These are phyloP conservation scores for Aureococcus anophagefferens DNA, from an alignment of 108 stramenopile genomes.

Conservation along the genomic window DNA sequence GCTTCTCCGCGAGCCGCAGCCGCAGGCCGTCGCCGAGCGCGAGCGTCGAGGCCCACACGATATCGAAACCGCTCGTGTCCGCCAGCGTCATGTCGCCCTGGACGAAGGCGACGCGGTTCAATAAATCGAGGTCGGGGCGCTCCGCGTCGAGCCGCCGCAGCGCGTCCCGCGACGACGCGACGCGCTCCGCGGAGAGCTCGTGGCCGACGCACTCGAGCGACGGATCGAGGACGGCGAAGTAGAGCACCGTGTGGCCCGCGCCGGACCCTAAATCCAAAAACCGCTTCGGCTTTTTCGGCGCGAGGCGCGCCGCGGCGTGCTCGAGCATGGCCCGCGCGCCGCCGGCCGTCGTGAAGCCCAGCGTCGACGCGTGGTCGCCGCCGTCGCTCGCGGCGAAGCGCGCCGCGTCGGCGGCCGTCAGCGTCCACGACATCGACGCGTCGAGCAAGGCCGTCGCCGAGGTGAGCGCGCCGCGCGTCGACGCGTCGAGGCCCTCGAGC, in stretches of 20 bases:
- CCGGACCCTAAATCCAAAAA: not conserved
- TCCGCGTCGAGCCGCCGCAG: not conserved
- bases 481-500: too few species aligned
- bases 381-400: not conserved
- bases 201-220: not conserved
- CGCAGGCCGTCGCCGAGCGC: not conserved
- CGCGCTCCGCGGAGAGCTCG: not conserved
- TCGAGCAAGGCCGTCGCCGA: too few species aligned
- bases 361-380: not conserved
- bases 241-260: not conserved
- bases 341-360: not conserved
- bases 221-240: not conserved
- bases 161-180: too few species aligned
- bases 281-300: not conserved
- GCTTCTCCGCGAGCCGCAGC: not conserved
- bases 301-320: not conserved
- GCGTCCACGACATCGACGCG: not conserved
- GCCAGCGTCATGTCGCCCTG: not conserved
- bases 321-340: not conserved
- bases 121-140: not conserved
- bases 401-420: not conserved
- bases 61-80: not conserved
- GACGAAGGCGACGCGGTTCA: not conserved
- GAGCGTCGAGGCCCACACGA: not conserved
- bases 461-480: too few species aligned